Percentiles rank a stretch among this genome's conserved stretches.
Conservation (phyloP, 1,284 basidiomycete genomes). For the Exobasidium cylindrosporum region DNA sequence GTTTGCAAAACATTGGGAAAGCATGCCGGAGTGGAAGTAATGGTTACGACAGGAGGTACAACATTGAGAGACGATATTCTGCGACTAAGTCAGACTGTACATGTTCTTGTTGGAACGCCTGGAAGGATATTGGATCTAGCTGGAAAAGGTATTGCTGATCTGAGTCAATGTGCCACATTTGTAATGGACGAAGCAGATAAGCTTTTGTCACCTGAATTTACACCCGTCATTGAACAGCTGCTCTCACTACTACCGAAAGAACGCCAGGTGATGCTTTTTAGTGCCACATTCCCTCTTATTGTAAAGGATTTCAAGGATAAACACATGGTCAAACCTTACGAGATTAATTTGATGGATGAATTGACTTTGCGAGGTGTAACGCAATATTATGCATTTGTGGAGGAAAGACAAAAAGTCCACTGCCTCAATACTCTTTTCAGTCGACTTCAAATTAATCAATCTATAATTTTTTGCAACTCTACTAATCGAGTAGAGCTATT, state of each 20-base stretch:
- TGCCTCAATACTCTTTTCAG: conserved; percentile 96
- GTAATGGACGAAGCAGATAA: conserved; percentile 90
- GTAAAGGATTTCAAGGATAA: conserved; percentile 99
- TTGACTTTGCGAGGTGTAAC: conserved; percentile 96
- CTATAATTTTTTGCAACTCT: conserved; percentile 99
- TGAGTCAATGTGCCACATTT: conserved; percentile 90
- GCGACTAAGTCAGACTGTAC: conserved; percentile 76
- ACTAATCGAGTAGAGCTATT: conserved; percentile 98
- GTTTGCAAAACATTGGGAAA: conserved; percentile 96
- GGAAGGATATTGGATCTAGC: conserved; percentile 93
- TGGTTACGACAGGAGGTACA: conserved; percentile 98
- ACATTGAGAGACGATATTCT: conserved; percentile 97
- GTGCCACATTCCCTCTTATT: conserved; percentile 96
- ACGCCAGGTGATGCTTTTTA: conserved; percentile 98
- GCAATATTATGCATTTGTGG: conserved; percentile 98
- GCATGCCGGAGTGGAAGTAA: conserved; percentile 90
- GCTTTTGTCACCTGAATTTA: conserved; percentile 93
- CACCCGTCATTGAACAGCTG: conserved; percentile 96
- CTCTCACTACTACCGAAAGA: conserved; percentile 78
- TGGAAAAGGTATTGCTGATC: conserved; percentile 87
- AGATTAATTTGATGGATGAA: conserved; percentile 99
- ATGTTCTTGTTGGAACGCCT: conserved; percentile 94
- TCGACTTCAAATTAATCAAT: conserved; percentile 99
- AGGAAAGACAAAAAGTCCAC: conserved; percentile 98
- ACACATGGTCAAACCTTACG: conserved; percentile 93